Base-by-base conservation (phyloP, 306 rosid genomes). In the Pyrus pyrifolia region DNA sequence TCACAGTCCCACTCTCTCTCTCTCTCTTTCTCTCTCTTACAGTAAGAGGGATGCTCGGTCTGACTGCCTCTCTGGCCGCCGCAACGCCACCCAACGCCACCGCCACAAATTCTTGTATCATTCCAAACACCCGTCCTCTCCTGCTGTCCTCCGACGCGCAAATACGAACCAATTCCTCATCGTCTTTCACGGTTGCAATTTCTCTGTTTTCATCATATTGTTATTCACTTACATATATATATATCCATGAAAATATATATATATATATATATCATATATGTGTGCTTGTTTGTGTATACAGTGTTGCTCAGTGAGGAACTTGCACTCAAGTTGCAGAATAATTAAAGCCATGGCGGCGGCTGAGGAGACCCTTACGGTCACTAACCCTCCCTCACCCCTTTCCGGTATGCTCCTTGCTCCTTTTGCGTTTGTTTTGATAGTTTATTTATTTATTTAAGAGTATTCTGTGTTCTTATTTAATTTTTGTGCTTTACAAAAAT, bases 281-380 rank as follows among this genome's bases (percentile, higher is more conserved):
- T 49, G 21, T 49, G 55, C 8, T 49, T 51, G 55, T 17, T 51
- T 18, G 21, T 51, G 21, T 51, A 51, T 51, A 51, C 55, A 51
- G 55, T 51, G 55, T 51, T 51, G 21, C 21, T 51, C 55, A 5
- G 55, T 0, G 55, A 51, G 55, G 21, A 51, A 51, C 8, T 49
- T 51, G 21, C 55, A 49, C 21, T 5, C 55, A 3, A 76, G 79
- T 75, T 83, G 74, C 57, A 17, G 73, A 46, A 78, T 86, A 45
- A 80, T 90, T 82, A 88, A 74, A 83, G 91, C 93, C 68, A 89
- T 94, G 97, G 89, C 95, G 21, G 55, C 55, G 31, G 80, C 88
- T 8, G 78, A 77, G 60, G 85, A 81, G 25, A 49, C 86, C 15
- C 9, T 81, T 59, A 53, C 91, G 18, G 69, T 29, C 22, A 67